phyloP scores from a whole-genome alignment of 345 rosid genomes.

The Balakata baccata region DNA sequence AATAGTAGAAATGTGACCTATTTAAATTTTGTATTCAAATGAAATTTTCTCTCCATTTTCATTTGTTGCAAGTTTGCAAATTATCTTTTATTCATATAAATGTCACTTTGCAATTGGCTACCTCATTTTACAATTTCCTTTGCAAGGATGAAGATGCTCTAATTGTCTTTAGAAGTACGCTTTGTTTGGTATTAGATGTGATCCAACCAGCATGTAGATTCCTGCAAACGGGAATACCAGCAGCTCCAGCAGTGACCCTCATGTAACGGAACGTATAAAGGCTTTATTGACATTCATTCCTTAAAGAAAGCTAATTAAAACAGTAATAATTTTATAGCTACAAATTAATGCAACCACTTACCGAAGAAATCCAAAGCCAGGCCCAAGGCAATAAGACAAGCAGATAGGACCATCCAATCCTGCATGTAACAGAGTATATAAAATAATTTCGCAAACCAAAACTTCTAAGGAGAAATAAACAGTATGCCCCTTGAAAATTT shows the following conservation, averaged over 20 bases:
- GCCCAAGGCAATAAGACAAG: conserved; percentile 50
- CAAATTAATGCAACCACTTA: conserved; percentile 21
- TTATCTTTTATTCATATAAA: no score
- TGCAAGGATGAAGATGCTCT: no score
- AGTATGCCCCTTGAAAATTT: conserved; percentile 1
- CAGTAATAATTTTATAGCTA: neutral
- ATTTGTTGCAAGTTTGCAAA: no score
- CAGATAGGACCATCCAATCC: conserved; percentile 65
- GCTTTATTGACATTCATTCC: conserved; percentile 85
- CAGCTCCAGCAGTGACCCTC: conserved; percentile 67
- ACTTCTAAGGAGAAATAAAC: neutral
- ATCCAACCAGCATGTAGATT: conserved; percentile 61
- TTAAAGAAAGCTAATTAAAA: conserved; percentile 20
- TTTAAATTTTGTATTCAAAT: no score
- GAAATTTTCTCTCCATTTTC: no score
- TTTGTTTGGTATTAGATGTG: no score
- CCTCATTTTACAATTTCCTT: no score
- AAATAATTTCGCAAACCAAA: neutral
- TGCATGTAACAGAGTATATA: conserved; percentile 24
- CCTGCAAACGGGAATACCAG: conserved; percentile 68
- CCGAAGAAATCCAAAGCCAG: conserved; percentile 55
- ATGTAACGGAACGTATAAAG: conserved; percentile 76
- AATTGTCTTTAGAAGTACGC: no score
- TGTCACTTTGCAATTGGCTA: no score
- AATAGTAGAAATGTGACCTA: no score